These are phyloP conservation scores for Monilinia fructicola DNA, from an alignment of 2,329 filamentous ascomycete species.

Conservation along the genomic window DNA sequence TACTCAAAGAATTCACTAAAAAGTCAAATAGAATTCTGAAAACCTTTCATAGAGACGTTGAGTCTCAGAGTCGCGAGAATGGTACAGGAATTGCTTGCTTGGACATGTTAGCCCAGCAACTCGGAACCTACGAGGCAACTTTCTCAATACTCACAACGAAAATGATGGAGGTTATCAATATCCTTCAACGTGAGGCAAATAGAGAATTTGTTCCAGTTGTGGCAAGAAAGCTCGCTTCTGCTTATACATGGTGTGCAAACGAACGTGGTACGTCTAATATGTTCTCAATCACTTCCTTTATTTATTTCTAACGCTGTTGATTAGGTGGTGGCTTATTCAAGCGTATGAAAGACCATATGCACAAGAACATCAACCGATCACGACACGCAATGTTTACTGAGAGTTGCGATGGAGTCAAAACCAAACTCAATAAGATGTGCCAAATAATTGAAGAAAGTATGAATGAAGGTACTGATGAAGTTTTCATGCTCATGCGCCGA, in stretches of 20 bases:
- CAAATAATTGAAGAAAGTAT: constrained; percentile 34
- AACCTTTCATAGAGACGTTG: constrained; percentile 46
- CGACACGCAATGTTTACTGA: constrained; percentile 51
- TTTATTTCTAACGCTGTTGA: neutral
- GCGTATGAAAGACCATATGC: constrained; percentile 55
- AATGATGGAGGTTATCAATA: constrained; percentile 44
- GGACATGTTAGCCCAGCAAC: constrained; percentile 44
- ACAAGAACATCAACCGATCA: constrained; percentile 44
- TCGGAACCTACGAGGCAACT: constrained; percentile 45
- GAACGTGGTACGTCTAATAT: constrained; percentile 44
- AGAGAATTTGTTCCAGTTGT: constrained; percentile 54
- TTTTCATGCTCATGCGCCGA: constrained; percentile 38
- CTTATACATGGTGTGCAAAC: constrained; percentile 47
- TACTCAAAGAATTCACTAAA: constrained; percentile 43
- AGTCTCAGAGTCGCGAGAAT: constrained; percentile 42
- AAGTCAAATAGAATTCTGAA: constrained; percentile 40
- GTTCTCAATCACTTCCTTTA: neutral
- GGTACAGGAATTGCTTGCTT: constrained; percentile 45
- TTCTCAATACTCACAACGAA: constrained; percentile 43
- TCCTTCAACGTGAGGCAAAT: constrained; percentile 52
- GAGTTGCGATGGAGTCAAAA: constrained; percentile 46
- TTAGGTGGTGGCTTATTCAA: constrained; percentile 11
- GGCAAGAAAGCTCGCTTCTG: constrained; percentile 45
- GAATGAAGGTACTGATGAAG: constrained; percentile 37
- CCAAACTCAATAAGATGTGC: constrained; percentile 44